These are phyloP conservation scores for Amphicarpaea edgeworthii DNA, from an alignment of 306 rosid species.

Conservation along the genomic window DNA sequence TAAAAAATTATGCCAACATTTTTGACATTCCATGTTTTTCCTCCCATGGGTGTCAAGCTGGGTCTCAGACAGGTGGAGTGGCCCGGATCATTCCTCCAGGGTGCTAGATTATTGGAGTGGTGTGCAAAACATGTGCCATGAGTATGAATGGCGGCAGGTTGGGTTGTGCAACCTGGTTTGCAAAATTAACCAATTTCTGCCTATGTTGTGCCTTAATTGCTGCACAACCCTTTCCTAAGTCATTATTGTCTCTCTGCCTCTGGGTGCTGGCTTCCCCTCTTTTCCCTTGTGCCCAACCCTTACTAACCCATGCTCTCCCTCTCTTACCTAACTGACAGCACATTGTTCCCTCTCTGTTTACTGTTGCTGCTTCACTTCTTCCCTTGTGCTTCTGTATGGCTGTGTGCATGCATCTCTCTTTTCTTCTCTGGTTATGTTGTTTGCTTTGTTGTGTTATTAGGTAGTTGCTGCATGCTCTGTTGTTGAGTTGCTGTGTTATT, in stretches of 20 bases:
- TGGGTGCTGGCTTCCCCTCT: background rate
- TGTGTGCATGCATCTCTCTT: background rate
- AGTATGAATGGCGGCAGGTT: background rate
- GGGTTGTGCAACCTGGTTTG: background rate
- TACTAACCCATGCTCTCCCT: background rate
- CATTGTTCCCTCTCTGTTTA: background rate
- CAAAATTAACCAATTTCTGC: background rate
- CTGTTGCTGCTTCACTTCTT: background rate
- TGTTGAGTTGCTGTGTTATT: background rate
- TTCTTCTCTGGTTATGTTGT: conserved; percentile 9
- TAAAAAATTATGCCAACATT: background rate
- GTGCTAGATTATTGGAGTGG: background rate
- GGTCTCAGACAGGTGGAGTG: background rate
- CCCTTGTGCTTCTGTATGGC: background rate
- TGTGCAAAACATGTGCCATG: background rate
- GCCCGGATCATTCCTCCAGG: background rate
- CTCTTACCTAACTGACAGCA: background rate
- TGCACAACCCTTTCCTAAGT: background rate
- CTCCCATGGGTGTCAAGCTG: background rate
- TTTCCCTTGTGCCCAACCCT: background rate
- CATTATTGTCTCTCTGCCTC: background rate
- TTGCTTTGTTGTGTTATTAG: background rate
- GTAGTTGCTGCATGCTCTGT: background rate
- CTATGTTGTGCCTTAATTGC: background rate
- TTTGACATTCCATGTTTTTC: background rate